Percentiles rank a stretch among this genome's conserved stretches.
Conservation (phyloP, 352 stramenopile genomes). For the Vaucheria bursata region DNA sequence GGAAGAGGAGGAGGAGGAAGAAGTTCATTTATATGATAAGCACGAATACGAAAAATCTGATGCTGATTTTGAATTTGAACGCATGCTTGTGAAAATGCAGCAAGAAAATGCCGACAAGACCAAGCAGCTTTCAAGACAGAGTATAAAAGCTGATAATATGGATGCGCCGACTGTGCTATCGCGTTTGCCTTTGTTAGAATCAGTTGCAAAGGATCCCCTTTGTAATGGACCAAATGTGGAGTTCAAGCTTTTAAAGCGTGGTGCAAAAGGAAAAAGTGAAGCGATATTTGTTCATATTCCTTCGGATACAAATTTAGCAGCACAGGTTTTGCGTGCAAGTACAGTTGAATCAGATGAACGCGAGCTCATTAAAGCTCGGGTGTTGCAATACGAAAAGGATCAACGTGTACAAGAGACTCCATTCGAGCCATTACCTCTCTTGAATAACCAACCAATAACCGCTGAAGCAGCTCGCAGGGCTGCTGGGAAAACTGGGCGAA, state of each 20-base stretch:
- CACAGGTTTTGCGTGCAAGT: slow-evolving; percentile 63
- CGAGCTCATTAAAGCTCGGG: slow-evolving; percentile 41
- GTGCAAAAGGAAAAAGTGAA: slow-evolving; percentile 92
- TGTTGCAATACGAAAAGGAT: slow-evolving; percentile 19
- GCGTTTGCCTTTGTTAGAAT: slow-evolving; percentile 11
- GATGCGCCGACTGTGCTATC: slow-evolving; percentile 58
- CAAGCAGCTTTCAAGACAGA: slow-evolving; percentile 48
- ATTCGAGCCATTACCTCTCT: background rate
- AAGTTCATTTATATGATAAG: slow-evolving; percentile 5
- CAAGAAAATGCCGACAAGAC: slow-evolving; percentile 66
- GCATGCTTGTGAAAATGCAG: slow-evolving; percentile 57
- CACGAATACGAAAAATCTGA: slow-evolving; percentile 28
- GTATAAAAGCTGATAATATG: slow-evolving; percentile 74
- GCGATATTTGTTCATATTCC: slow-evolving; percentile 82
- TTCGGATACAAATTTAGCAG: slow-evolving; percentile 78
- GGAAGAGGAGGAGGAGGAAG: slow-evolving; percentile 59
- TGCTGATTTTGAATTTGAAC: slow-evolving; percentile 40
- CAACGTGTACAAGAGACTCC: background rate
- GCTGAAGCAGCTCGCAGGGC: background rate
- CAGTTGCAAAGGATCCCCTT: no score
- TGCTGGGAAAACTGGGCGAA: background rate
- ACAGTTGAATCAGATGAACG: slow-evolving; percentile 19
- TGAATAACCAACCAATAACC: slow-evolving; percentile 1
- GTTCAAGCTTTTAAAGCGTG: slow-evolving; percentile 88
- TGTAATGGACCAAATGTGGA: no score